Percentiles rank a stretch among this genome's conserved stretches.
Evolutionary conservation across 2,329 filamentous ascomycete genomes (phyloP).

Genomic region (Paracoccidioides brasiliensis): DNA sequence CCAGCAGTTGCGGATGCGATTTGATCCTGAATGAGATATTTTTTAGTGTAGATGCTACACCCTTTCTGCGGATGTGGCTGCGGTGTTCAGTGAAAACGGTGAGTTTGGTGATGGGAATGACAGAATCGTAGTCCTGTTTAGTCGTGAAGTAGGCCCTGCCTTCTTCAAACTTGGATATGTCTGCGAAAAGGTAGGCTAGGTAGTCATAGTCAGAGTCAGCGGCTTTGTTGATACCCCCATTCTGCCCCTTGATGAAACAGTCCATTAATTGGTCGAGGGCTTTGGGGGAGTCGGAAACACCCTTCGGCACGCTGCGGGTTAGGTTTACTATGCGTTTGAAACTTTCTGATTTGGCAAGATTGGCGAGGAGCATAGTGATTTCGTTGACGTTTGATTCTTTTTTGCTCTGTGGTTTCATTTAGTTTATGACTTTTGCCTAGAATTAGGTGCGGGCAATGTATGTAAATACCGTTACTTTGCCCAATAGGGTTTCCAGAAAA

Average conservation of each 20-base stretch:
- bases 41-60: constrained; percentile 94
- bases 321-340: constrained; percentile 56
- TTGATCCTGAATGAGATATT: constrained; percentile 76
- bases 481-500: constrained; percentile 63
- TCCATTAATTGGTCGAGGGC: constrained; percentile 88
- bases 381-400: constrained; percentile 74
- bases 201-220: constrained; percentile 58
- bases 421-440: background rate
- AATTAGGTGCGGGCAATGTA: constrained; percentile 2
- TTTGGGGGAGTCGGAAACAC: constrained; percentile 57
- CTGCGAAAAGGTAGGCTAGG: constrained; percentile 84
- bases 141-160: constrained; percentile 63
- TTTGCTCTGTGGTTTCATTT: constrained; percentile 16
- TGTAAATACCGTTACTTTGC: constrained; percentile 58
- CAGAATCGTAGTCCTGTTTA: constrained; percentile 60
- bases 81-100: constrained; percentile 88
- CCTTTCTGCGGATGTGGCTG: constrained; percentile 69
- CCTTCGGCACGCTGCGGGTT: constrained; percentile 54
- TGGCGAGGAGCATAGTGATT: constrained; percentile 83
- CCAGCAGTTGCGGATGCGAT: constrained; percentile 58
- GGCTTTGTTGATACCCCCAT: constrained; percentile 67
- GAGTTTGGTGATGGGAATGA: constrained; percentile 85
- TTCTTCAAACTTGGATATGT: constrained; percentile 69
- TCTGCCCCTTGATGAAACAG: constrained; percentile 85
- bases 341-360: constrained; percentile 68